phyloP scores from a whole-genome alignment of 2,329 filamentous ascomycete species.

The Peltaster fructicola region DNA sequence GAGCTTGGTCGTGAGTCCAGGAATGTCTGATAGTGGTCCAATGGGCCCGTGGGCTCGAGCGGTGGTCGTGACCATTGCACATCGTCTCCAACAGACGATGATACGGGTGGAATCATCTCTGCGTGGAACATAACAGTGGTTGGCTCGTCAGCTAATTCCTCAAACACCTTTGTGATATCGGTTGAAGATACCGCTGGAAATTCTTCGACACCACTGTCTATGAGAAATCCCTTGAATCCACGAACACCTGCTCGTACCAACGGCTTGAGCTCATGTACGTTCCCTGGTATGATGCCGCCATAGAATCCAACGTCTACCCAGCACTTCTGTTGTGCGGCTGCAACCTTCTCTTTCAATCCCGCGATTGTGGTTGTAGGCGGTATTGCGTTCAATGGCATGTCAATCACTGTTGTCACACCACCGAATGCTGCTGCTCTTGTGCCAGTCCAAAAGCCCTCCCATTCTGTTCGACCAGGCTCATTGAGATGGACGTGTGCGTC shows the following conservation, averaged over 20 bases:
- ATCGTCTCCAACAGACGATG: slow-evolving; percentile 45
- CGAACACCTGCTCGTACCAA: slow-evolving; percentile 74
- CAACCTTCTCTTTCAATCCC: slow-evolving; percentile 73
- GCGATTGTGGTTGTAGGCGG: slow-evolving; percentile 82
- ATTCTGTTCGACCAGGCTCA: slow-evolving; percentile 90
- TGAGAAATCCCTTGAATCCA: slow-evolving; percentile 95
- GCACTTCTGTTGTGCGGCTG: slow-evolving; percentile 69
- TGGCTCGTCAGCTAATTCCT: slow-evolving; percentile 59
- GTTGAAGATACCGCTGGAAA: slow-evolving; percentile 74
- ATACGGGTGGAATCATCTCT: slow-evolving; percentile 83
- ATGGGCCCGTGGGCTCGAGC: slow-evolving; percentile 47
- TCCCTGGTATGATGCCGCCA: slow-evolving; percentile 83
- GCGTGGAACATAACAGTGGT: slow-evolving; percentile 98
- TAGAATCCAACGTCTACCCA: slow-evolving; percentile 99
- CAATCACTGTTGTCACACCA: slow-evolving; percentile 88
- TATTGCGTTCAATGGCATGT: slow-evolving; percentile 96
- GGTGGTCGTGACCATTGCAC: slow-evolving; percentile 33
- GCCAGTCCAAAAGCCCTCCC: slow-evolving; percentile 94
- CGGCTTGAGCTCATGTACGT: slow-evolving; percentile 58
- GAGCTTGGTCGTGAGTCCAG: slow-evolving; percentile 73
- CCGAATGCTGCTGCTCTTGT: slow-evolving; percentile 87
- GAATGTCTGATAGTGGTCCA: slow-evolving; percentile 75
- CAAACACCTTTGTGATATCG: slow-evolving; percentile 69
- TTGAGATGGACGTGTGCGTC: slow-evolving; percentile 97
- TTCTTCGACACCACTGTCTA: slow-evolving; percentile 91